These are phyloP conservation scores for Auricularia cornea DNA, from an alignment of 768 basidiomycete genomes.

Conservation along the genomic window DNA sequence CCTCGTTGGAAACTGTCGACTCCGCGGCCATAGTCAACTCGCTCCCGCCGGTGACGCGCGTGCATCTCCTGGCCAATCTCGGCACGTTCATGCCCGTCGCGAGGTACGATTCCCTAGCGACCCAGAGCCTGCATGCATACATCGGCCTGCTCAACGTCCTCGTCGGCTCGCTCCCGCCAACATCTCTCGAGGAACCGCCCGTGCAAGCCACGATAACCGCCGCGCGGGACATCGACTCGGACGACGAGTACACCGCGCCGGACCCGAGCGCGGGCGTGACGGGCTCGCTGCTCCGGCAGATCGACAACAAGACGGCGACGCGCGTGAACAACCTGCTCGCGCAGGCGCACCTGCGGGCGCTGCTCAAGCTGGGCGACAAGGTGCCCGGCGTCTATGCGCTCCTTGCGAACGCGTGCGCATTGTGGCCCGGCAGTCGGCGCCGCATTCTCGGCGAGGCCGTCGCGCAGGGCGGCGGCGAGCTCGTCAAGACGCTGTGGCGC, in stretches of 20 bases:
- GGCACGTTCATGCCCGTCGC: slow-evolving; percentile 49
- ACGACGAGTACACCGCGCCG: slow-evolving; percentile 3
- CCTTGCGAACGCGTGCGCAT: slow-evolving; percentile 46
- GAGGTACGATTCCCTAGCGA: slow-evolving; percentile 44
- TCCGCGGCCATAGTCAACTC: slow-evolving; percentile 16
- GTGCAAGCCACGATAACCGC: background rate
- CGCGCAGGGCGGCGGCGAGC: slow-evolving; percentile 50
- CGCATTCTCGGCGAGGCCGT: slow-evolving; percentile 47
- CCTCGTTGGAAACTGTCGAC: slow-evolving; percentile 22
- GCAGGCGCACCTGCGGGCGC: slow-evolving; percentile 21
- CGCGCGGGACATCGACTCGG: slow-evolving; percentile 1
- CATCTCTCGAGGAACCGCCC: background rate
- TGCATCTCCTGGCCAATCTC: slow-evolving; percentile 66
- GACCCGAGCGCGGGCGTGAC: background rate
- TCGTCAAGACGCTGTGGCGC: slow-evolving; percentile 67
- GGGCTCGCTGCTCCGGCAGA: background rate
- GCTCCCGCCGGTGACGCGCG: slow-evolving; percentile 13
- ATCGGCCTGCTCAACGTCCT: slow-evolving; percentile 44
- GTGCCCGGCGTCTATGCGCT: slow-evolving; percentile 36
- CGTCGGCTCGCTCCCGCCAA: slow-evolving; percentile 7
- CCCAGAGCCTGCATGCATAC: slow-evolving; percentile 41
- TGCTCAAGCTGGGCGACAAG: slow-evolving; percentile 33
- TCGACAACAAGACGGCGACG: slow-evolving; percentile 50
- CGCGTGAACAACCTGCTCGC: slow-evolving; percentile 54
- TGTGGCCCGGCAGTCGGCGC: slow-evolving; percentile 55